These are phyloP conservation scores for Blumeria graminis DNA, from an alignment of 2,329 filamentous ascomycete genomes.

Conservation along the genomic window DNA sequence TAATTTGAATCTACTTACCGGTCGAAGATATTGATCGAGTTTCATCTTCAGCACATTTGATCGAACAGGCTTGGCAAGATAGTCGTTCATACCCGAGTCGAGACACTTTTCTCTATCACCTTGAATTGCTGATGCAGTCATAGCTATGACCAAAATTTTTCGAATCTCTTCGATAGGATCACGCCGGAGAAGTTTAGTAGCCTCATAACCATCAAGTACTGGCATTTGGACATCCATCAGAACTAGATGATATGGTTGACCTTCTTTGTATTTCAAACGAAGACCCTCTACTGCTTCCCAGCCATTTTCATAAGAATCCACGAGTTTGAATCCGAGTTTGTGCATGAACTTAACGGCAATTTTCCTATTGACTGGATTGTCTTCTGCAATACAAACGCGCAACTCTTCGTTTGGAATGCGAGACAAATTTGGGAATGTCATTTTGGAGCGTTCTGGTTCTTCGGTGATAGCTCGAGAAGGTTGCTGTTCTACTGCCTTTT, in stretches of 20 bases:
- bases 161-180: slow-evolving; percentile 55
- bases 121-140: slow-evolving; percentile 88
- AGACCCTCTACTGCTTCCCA: slow-evolving; percentile 70
- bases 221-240: slow-evolving; percentile 98
- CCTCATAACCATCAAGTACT: slow-evolving; percentile 75
- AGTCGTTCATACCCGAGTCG: slow-evolving; percentile 95
- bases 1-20: slow-evolving; percentile 6
- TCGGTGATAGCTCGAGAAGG: slow-evolving; percentile 20
- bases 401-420: slow-evolving; percentile 53
- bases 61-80: slow-evolving; percentile 83
- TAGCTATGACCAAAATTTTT: slow-evolving; percentile 78
- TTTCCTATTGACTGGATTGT: slow-evolving; percentile 84
- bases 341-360: slow-evolving; percentile 82
- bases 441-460: slow-evolving; percentile 19
- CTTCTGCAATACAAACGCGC: slow-evolving; percentile 79
- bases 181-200: slow-evolving; percentile 57
- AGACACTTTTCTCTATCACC: slow-evolving; percentile 87
- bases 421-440: slow-evolving; percentile 40
- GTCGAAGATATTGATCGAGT: slow-evolving; percentile 38
- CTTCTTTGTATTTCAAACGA: slow-evolving; percentile 47
- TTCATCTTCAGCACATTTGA: slow-evolving; percentile 70
- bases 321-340: slow-evolving; percentile 56
- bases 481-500: slow-evolving; percentile 15
- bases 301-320: slow-evolving; percentile 78
- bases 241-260: slow-evolving; percentile 64